Evolutionary conservation across 345 rosid species (phyloP), one percentile per base, ranked within the genome.

Genomic region (Hypericum perforatum): DNA sequence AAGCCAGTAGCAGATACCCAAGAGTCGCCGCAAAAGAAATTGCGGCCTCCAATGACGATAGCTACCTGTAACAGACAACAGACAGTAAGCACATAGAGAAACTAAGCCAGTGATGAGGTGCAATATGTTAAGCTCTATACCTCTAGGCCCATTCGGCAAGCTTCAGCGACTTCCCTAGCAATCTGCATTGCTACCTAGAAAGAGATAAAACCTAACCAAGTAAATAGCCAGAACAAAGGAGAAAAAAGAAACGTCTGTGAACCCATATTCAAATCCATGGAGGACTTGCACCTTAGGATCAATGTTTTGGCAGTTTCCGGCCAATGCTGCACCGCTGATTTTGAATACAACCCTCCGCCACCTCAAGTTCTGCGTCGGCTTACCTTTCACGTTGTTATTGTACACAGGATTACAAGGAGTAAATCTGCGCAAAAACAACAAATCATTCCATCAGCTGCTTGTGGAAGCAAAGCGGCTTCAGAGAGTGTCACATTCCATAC

Each of bases 321-420:
- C 80, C 72, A 89, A 78, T 36, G 95, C 86, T 54, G 84, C 80
- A 16, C 94, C 97, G 54, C 95, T 89, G 61, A 89, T 84, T 69
- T 86, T 89, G 60, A 89, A 75, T 43, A 89, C 78, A 38, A 89
- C 95, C 74, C 95, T 84, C 51, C 79, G 75, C 97, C 97, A 89
- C 76, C 74, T 86, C 48, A 84, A 84, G 52, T 56, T 74, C 53
- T 78, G 64, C 62, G 60, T 47, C 32, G 79, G 58, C 65, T 79
- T 84, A 9, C 79, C 43, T 56, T 84, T 89, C 53, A 75, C 13
- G 57, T 56, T 70, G 39, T 58, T 70, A 7, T 45, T 44, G 16
- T 63, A 48, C 9, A 54, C 47, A 47, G 47, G 13, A 64, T 16
- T 62, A 53, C 45, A 39, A 8, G 63, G 53, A 15, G 59, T 14